phyloP scores from a whole-genome alignment of 352 stramenopile species.

The Phytopythium litorale region DNA sequence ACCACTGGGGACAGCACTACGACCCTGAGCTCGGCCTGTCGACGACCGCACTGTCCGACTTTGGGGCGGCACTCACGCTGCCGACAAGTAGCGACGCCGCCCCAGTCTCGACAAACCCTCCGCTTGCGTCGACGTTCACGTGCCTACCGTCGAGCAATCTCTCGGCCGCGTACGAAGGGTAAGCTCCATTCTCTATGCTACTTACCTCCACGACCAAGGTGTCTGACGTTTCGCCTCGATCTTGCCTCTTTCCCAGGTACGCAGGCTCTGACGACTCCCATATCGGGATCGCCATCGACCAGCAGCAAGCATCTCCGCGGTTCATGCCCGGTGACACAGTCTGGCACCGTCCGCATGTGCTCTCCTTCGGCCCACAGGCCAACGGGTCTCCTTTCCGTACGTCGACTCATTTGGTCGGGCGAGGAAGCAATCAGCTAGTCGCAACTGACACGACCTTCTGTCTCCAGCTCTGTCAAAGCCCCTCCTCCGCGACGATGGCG shows the following conservation, averaged over 20 bases:
- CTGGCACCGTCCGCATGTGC: conserved; percentile 10
- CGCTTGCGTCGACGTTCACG: conserved; percentile 10
- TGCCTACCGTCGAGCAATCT: conserved; percentile 19
- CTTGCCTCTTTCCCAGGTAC: background rate
- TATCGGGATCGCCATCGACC: background rate
- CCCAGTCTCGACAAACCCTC: background rate
- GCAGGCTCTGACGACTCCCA: background rate
- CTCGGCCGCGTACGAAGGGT: conserved; percentile 26
- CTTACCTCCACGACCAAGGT: background rate
- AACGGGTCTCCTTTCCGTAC: conserved; percentile 39
- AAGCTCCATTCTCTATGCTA: background rate
- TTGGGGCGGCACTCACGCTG: conserved; percentile 16
- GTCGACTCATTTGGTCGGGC: background rate
- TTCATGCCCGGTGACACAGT: background rate
- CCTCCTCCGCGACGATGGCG: conserved; percentile 65
- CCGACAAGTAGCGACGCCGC: background rate
- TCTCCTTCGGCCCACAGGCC: conserved; percentile 27
- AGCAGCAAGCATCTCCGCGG: conserved; percentile 7
- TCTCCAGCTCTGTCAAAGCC: conserved; percentile 66
- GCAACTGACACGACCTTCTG: background rate
- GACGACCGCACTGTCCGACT: conserved; percentile 16
- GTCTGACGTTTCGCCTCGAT: background rate
- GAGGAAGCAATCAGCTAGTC: background rate
- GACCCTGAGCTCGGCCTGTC: conserved; percentile 25
- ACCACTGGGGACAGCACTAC: conserved; percentile 29